These are phyloP conservation scores for Butyriboletus appendiculatus DNA, from an alignment of 1,284 basidiomycete genomes.

Conservation along the genomic window DNA sequence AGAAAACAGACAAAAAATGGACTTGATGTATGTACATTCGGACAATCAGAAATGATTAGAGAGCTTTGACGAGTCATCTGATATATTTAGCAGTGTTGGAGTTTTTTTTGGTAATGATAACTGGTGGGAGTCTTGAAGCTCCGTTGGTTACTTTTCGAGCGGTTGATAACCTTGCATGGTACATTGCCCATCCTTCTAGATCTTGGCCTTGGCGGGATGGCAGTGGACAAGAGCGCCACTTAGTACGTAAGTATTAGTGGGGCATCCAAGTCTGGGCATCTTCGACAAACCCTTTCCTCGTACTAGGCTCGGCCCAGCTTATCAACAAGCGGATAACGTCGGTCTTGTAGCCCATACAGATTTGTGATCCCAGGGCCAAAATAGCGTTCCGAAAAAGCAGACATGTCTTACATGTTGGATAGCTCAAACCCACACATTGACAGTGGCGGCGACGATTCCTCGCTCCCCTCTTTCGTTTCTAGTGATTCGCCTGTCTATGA, in stretches of 20 bases:
- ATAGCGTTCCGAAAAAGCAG: background rate
- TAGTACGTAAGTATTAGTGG: constrained; percentile 10
- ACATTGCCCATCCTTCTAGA: background rate
- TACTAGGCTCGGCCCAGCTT: background rate
- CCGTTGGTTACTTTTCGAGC: background rate
- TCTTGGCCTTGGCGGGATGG: constrained; percentile 8
- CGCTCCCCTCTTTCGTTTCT: constrained; percentile 9
- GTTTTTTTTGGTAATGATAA: background rate
- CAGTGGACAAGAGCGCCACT: too few species aligned
- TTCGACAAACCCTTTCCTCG: background rate
- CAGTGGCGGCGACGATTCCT: background rate
- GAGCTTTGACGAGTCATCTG: background rate
- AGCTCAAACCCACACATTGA: background rate
- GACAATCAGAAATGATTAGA: constrained; percentile 6
- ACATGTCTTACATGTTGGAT: constrained; percentile 20
- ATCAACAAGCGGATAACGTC: background rate
- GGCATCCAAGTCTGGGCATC: background rate
- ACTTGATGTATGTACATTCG: constrained; percentile 17
- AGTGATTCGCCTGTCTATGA: constrained; percentile 6
- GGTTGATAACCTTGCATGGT: background rate
- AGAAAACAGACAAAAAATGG: constrained; percentile 16
- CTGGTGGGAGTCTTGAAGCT: background rate
- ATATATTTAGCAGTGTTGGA: background rate
- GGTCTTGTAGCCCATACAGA: background rate
- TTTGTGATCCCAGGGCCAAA: background rate